These are phyloP conservation scores for Phytophthora constricta DNA, from an alignment of 352 stramenopile genomes.

Conservation along the genomic window DNA sequence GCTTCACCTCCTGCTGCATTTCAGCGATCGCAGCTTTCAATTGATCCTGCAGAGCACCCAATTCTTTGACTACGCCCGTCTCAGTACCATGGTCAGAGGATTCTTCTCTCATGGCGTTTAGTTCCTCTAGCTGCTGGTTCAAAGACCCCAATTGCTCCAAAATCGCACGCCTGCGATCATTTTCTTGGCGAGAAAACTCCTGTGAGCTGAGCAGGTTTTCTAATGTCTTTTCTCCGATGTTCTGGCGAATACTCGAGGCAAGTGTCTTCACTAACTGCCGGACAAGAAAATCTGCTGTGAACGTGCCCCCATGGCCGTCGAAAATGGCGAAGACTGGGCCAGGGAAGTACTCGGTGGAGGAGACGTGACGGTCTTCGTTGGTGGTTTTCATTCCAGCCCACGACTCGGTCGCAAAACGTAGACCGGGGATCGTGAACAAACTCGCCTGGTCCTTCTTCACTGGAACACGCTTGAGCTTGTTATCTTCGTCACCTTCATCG, in stretches of 20 bases:
- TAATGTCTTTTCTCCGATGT: slow-evolving; percentile 32
- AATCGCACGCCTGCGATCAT: slow-evolving; percentile 37
- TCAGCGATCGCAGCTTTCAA: slow-evolving; percentile 30
- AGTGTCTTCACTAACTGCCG: slow-evolving; percentile 52
- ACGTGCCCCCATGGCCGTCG: slow-evolving; percentile 64
- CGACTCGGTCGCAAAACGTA: slow-evolving; percentile 62
- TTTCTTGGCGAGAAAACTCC: slow-evolving; percentile 28
- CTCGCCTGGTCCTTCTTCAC: background rate
- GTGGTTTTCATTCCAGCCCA: slow-evolving; percentile 58
- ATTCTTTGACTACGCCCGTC: slow-evolving; percentile 10
- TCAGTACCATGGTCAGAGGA: background rate
- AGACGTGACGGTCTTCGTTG: slow-evolving; percentile 67
- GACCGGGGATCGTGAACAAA: slow-evolving; percentile 33
- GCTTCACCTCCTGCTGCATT: slow-evolving; percentile 35
- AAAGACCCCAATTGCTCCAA: slow-evolving; percentile 35
- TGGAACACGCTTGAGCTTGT: slow-evolving; percentile 3
- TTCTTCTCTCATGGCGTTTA: slow-evolving; percentile 20
- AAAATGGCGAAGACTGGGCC: slow-evolving; percentile 66
- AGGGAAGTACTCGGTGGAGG: slow-evolving; percentile 39
- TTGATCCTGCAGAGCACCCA: slow-evolving; percentile 30
- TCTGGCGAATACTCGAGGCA: slow-evolving; percentile 32
- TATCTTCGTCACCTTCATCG: slow-evolving; percentile 23
- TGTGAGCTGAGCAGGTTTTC: slow-evolving; percentile 24
- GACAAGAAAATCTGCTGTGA: slow-evolving; percentile 54
- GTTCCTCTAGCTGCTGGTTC: slow-evolving; percentile 38